These are phyloP conservation scores for Cyclocybe cylindracea DNA, from an alignment of 768 basidiomycete species.

Conservation along the genomic window DNA sequence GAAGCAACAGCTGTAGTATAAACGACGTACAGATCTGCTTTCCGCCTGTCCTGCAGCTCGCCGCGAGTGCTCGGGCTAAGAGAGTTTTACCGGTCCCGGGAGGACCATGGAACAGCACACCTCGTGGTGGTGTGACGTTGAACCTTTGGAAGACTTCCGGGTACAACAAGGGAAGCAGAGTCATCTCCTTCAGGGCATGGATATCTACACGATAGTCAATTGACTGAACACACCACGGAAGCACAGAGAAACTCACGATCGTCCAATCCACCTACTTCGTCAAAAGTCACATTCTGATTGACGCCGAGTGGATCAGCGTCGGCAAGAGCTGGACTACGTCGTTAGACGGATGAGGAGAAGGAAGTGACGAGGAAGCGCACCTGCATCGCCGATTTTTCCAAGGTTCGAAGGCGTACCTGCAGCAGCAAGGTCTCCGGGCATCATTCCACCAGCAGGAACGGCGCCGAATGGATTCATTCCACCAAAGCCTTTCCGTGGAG, in stretches of 20 bases:
- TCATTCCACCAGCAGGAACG: slow-evolving; percentile 52
- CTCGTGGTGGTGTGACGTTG: slow-evolving; percentile 91
- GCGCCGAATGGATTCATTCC: slow-evolving; percentile 53
- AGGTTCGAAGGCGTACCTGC: slow-evolving; percentile 84
- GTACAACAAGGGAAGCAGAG: slow-evolving; percentile 89
- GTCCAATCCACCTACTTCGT: slow-evolving; percentile 94
- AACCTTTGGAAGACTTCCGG: slow-evolving; percentile 97
- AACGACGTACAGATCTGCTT: slow-evolving; percentile 77
- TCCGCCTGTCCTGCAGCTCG: slow-evolving; percentile 85
- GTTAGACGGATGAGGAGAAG: slow-evolving; percentile 17
- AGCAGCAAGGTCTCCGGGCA: slow-evolving; percentile 65
- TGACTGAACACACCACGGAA: neutral
- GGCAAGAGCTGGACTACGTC: slow-evolving; percentile 57
- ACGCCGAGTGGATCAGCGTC: slow-evolving; percentile 96
- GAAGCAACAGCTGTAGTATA: neutral
- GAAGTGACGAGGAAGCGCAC: slow-evolving; percentile 35
- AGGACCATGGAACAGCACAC: slow-evolving; percentile 96
- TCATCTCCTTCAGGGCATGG: slow-evolving; percentile 98
- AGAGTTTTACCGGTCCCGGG: slow-evolving; percentile 99
- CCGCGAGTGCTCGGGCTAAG: slow-evolving; percentile 90
- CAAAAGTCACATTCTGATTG: slow-evolving; percentile 91
- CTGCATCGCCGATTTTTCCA: slow-evolving; percentile 80
- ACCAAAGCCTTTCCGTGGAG: slow-evolving; percentile 69
- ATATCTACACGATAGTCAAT: slow-evolving; percentile 63
- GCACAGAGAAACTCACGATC: slow-evolving; percentile 61